Evolutionary conservation across 192 early-diverging fungal genomes (phyloP).

Genomic region (Dissophora ornata): DNA sequence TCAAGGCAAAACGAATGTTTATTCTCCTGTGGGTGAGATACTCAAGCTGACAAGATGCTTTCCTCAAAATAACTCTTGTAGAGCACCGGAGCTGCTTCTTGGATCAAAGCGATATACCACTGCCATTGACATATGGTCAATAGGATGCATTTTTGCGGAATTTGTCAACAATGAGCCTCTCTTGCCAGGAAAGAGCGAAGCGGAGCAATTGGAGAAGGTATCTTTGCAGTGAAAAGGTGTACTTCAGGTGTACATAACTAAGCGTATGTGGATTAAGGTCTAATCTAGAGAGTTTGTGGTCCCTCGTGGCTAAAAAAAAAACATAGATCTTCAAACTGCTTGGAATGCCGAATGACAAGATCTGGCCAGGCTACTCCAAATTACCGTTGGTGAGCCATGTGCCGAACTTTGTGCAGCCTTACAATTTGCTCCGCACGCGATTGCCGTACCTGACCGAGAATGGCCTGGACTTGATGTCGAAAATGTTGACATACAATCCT

Average conservation of each 20-base stretch:
- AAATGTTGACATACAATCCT: constrained; percentile 88
- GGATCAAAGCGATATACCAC: constrained; percentile 71
- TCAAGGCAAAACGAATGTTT: too few relatives aligned
- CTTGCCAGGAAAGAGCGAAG: constrained; percentile 82
- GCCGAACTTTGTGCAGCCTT: constrained; percentile 75
- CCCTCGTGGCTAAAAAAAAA: not conserved
- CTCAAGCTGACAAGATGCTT: too few relatives aligned
- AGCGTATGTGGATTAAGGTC: too few relatives aligned
- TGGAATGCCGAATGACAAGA: constrained; percentile 84
- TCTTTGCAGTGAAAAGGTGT: too few relatives aligned
- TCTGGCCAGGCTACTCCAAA: constrained; percentile 77
- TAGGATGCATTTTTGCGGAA: constrained; percentile 98
- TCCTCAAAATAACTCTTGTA: constrained; percentile 13
- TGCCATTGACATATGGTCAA: constrained; percentile 88
- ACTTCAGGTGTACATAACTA: too few relatives aligned
- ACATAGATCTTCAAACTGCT: constrained; percentile 86
- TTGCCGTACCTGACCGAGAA: constrained; percentile 74
- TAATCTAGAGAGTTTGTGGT: too few relatives aligned
- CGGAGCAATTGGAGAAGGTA: constrained; percentile 81
- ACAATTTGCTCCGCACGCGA: constrained; percentile 60
- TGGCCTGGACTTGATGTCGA: constrained; percentile 82
- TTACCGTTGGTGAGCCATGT: constrained; percentile 80
- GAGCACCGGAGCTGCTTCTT: constrained; percentile 72
- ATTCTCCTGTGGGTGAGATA: too few relatives aligned
- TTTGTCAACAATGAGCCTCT: constrained; percentile 87